These are phyloP conservation scores for Hirschioporus abietinus DNA, from an alignment of 768 basidiomycete genomes.

Conservation along the genomic window DNA sequence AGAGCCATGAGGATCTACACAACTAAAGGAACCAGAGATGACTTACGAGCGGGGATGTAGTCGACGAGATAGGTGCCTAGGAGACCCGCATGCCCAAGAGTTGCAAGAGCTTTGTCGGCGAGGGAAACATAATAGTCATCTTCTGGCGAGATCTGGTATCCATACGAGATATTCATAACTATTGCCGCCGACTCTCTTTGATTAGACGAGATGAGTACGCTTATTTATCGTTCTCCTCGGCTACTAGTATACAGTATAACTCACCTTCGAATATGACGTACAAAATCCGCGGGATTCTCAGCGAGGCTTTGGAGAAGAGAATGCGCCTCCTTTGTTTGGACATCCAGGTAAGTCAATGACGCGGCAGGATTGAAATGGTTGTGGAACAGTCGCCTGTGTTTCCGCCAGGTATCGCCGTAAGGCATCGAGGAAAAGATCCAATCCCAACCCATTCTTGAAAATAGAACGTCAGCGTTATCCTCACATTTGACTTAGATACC, in stretches of 20 bases:
- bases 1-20: not conserved
- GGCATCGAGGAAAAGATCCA: slow-evolving; percentile 40
- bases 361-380: slow-evolving; percentile 29
- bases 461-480: not conserved
- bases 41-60: slow-evolving; percentile 27
- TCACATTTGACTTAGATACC: slow-evolving; percentile 1
- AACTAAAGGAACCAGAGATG: not conserved
- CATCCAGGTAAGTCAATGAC: slow-evolving; percentile 22
- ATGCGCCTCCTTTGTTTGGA: slow-evolving; percentile 32
- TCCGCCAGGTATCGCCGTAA: slow-evolving; percentile 31
- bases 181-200: slow-evolving; percentile 32
- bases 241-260: too few relatives aligned
- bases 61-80: slow-evolving; percentile 42
- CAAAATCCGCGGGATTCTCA: slow-evolving; percentile 31
- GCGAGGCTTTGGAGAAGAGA: slow-evolving; percentile 33
- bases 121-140: slow-evolving; percentile 36
- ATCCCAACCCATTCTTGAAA: slow-evolving; percentile 39
- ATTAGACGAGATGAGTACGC: not conserved
- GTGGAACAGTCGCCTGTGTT: slow-evolving; percentile 34
- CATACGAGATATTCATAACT: slow-evolving; percentile 37
- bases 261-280: slow-evolving; percentile 32
- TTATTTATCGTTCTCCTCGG: not conserved
- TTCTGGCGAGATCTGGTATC: slow-evolving; percentile 29
- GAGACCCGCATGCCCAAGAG: slow-evolving; percentile 32
- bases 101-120: slow-evolving; percentile 33